These are phyloP conservation scores for Alternaria ventricosa DNA, from an alignment of 2,329 filamentous ascomycete species.

Conservation along the genomic window DNA sequence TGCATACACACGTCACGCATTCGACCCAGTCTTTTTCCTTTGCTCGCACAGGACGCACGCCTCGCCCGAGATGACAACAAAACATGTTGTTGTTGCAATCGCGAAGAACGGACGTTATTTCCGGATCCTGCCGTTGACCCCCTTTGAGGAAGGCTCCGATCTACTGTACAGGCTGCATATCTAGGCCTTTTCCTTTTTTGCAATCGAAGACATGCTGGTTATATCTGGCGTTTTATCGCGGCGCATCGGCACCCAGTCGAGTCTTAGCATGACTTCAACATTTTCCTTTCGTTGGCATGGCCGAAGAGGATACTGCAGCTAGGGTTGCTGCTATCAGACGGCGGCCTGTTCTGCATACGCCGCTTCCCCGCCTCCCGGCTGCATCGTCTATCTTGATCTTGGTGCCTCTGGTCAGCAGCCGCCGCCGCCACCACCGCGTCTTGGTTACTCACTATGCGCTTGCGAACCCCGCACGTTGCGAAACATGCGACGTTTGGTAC, in stretches of 20 bases:
- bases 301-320: not conserved
- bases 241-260: constrained; percentile 7
- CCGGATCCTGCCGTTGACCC: constrained; percentile 1
- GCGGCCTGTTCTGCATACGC: constrained; percentile 2
- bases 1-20: constrained; percentile 13
- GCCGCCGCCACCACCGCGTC: not conserved
- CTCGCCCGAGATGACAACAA: not conserved
- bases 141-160: constrained; percentile 6
- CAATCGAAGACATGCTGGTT: not conserved
- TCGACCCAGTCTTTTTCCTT: constrained; percentile 11
- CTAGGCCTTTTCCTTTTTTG: constrained; percentile 2
- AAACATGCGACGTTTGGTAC: constrained; percentile 5
- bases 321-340: constrained; percentile 1
- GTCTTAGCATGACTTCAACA: constrained; percentile 5
- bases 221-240: constrained; percentile 12
- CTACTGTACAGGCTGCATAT: not conserved
- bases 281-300: not conserved
- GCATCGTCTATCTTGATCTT: not conserved
- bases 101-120: not conserved
- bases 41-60: not conserved
- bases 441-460: constrained; percentile 3
- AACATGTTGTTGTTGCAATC: not conserved
- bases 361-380: constrained; percentile 14
- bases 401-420: constrained; percentile 3
- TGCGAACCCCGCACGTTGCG: constrained; percentile 10